phyloP scores from a whole-genome alignment of 1,139 yeast species.

The Lodderomyces margitis region DNA sequence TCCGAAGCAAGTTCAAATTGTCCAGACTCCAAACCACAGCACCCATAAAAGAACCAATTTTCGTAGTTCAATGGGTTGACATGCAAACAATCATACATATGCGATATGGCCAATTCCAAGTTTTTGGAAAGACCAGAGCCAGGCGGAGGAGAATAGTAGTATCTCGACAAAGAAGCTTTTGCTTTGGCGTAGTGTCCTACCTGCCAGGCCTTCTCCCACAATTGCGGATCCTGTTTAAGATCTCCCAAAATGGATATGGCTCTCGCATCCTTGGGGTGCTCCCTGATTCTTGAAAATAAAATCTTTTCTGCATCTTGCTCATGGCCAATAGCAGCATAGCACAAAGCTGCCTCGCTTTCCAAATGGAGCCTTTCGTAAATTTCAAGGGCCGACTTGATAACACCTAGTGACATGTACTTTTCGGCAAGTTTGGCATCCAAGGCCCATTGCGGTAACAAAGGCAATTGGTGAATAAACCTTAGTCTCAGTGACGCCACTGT shows the following conservation, averaged over 20 bases:
- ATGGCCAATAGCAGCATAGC: slow-evolving; percentile 85
- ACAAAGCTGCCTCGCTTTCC: slow-evolving; percentile 83
- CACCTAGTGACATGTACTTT: slow-evolving; percentile 83
- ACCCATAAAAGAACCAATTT: slow-evolving; percentile 93
- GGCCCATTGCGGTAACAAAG: slow-evolving; percentile 82
- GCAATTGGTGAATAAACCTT: slow-evolving; percentile 69
- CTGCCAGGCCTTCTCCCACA: slow-evolving; percentile 89
- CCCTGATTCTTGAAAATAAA: slow-evolving; percentile 51
- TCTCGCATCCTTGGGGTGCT: slow-evolving; percentile 74
- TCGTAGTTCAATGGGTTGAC: slow-evolving; percentile 76
- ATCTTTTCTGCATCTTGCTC: slow-evolving; percentile 64
- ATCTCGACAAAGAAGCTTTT: slow-evolving; percentile 76
- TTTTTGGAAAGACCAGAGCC: slow-evolving; percentile 53
- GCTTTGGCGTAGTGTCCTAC: slow-evolving; percentile 81
- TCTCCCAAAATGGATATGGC: slow-evolving; percentile 87
- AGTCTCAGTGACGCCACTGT: slow-evolving; percentile 52
- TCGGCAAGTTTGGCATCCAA: slow-evolving; percentile 84
- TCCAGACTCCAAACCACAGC: slow-evolving; percentile 75
- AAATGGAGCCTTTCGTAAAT: slow-evolving; percentile 79
- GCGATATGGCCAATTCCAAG: slow-evolving; percentile 55
- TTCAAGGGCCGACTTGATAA: slow-evolving; percentile 82
- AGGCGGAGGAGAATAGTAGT: slow-evolving; percentile 65
- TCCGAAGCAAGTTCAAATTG: slow-evolving; percentile 82
- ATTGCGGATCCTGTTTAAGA: slow-evolving; percentile 67
- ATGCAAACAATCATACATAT: slow-evolving; percentile 71